Percentiles rank a stretch among this genome's conserved stretches.
phyloP scores from a whole-genome alignment of 1,284 basidiomycete genomes.

The Apiotrichum gamsii region DNA sequence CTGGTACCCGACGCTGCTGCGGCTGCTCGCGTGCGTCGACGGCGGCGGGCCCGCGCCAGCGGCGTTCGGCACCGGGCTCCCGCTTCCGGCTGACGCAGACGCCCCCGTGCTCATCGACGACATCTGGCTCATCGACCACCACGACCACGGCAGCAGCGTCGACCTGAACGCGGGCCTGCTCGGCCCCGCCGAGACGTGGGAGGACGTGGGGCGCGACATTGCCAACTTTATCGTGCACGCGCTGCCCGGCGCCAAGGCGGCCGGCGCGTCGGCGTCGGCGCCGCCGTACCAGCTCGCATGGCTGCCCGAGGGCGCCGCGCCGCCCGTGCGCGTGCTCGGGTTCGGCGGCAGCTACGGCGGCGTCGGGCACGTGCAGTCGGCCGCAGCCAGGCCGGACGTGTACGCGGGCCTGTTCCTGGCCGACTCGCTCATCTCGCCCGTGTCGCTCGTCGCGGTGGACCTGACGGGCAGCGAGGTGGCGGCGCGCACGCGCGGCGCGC shows the following conservation, averaged over 20 bases:
- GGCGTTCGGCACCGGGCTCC: slow-evolving; percentile 5
- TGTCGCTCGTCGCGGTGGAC: neutral
- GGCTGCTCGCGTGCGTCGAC: slow-evolving; percentile 40
- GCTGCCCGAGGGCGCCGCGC: slow-evolving; percentile 2
- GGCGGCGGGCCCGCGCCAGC: neutral
- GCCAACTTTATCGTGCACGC: slow-evolving; percentile 45
- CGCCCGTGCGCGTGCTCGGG: neutral
- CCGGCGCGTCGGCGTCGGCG: neutral
- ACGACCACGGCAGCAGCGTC: slow-evolving; percentile 68
- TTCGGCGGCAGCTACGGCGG: slow-evolving; percentile 70
- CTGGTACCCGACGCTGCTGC: slow-evolving; percentile 60
- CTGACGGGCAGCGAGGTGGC: neutral
- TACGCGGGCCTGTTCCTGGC: slow-evolving; percentile 53
- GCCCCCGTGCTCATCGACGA: slow-evolving; percentile 55
- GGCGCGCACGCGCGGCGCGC: slow-evolving; percentile 47
- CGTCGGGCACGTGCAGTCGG: neutral
- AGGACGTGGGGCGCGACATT: slow-evolving; percentile 45
- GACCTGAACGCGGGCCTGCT: slow-evolving; percentile 58
- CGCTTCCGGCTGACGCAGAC: neutral
- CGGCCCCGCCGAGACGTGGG: slow-evolving; percentile 39
- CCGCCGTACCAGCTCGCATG: slow-evolving; percentile 7
- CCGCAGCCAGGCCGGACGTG: slow-evolving; percentile 1
- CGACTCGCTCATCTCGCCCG: slow-evolving; percentile 55
- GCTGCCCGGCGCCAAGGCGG: slow-evolving; percentile 40
- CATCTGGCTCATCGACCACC: slow-evolving; percentile 70